Conservation (phyloP, 352 stramenopile genomes). For the Phytophthora brassicae region DNA sequence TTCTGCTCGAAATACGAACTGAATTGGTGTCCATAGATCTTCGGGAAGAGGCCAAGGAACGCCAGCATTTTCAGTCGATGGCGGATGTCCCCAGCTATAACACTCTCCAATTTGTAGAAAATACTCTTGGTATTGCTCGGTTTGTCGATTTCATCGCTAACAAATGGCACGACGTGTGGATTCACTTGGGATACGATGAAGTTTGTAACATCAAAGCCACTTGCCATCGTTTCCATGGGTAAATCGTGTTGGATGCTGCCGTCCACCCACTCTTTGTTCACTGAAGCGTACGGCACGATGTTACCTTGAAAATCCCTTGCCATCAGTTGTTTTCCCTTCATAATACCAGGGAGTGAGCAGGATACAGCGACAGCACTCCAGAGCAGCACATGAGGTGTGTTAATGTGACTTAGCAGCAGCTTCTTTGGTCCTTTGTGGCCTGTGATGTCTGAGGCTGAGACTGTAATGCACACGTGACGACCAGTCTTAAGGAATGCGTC, state of each 20-base stretch:
- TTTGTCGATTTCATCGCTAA: slow-evolving; percentile 88
- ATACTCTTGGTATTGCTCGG: slow-evolving; percentile 63
- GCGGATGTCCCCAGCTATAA: slow-evolving; percentile 71
- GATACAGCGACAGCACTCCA: slow-evolving; percentile 90
- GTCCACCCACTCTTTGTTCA: slow-evolving; percentile 93
- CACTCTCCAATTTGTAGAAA: slow-evolving; percentile 80
- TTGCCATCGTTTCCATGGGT: slow-evolving; percentile 93
- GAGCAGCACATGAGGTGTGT: slow-evolving; percentile 91
- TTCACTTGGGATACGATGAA: slow-evolving; percentile 92
- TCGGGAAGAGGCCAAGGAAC: slow-evolving; percentile 86
- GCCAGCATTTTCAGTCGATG: slow-evolving; percentile 75
- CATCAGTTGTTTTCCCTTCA: slow-evolving; percentile 89
- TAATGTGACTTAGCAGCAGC: slow-evolving; percentile 93
- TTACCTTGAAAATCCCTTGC: slow-evolving; percentile 76
- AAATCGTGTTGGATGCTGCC: slow-evolving; percentile 91
- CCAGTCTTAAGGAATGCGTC: slow-evolving; percentile 92
- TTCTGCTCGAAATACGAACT: slow-evolving; percentile 89
- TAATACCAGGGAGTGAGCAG: slow-evolving; percentile 92
- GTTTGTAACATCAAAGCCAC: slow-evolving; percentile 93
- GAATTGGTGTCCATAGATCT: slow-evolving; percentile 80
- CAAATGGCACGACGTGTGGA: slow-evolving; percentile 91
- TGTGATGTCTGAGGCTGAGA: slow-evolving; percentile 89
- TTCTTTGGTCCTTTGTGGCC: slow-evolving; percentile 80
- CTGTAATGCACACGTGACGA: slow-evolving; percentile 94
- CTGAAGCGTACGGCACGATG: slow-evolving; percentile 88